phyloP scores from a whole-genome alignment of 2,329 filamentous ascomycete genomes.

The Paramyrothecium sp. region DNA sequence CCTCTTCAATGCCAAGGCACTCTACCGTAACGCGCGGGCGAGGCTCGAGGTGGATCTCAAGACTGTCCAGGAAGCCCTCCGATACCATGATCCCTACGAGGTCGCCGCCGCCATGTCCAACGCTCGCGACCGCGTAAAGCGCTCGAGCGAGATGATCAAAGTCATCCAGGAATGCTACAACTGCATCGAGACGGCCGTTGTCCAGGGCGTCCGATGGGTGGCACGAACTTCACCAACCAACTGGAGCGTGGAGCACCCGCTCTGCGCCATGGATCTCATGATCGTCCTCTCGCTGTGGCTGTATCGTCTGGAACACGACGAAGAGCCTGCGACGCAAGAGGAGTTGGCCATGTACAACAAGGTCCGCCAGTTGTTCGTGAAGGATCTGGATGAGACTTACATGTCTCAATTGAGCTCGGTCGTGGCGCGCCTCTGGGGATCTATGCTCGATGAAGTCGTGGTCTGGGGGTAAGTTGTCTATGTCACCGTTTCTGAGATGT shows the following conservation, averaged over 20 bases:
- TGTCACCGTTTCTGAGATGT: neutral
- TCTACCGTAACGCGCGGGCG: constrained; percentile 89
- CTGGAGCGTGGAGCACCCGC: constrained; percentile 97
- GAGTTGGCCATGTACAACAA: constrained; percentile 91
- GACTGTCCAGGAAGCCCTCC: constrained; percentile 90
- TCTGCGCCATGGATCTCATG: constrained; percentile 95
- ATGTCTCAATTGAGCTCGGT: constrained; percentile 88
- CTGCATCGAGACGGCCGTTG: constrained; percentile 92
- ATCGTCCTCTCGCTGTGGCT: constrained; percentile 98
- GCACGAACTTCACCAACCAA: constrained; percentile 97
- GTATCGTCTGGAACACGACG: constrained; percentile 98
- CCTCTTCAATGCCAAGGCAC: constrained; percentile 97
- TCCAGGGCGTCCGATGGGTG: constrained; percentile 95
- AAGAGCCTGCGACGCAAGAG: constrained; percentile 82
- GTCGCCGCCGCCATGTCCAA: constrained; percentile 96
- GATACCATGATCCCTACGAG: constrained; percentile 96
- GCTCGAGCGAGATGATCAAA: constrained; percentile 96
- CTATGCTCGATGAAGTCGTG: constrained; percentile 97
- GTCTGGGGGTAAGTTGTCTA: constrained; percentile 87
- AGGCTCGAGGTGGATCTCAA: constrained; percentile 95
- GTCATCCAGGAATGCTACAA: constrained; percentile 97
- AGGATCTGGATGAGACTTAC: constrained; percentile 81
- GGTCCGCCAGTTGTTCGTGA: constrained; percentile 84
- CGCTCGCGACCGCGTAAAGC: constrained; percentile 89
- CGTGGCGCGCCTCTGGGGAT: constrained; percentile 92